Evolutionary conservation across 1,284 basidiomycete species (phyloP), one percentile per base, ranked within the genome.

Genomic region (Lignosus rhinocerotis): DNA sequence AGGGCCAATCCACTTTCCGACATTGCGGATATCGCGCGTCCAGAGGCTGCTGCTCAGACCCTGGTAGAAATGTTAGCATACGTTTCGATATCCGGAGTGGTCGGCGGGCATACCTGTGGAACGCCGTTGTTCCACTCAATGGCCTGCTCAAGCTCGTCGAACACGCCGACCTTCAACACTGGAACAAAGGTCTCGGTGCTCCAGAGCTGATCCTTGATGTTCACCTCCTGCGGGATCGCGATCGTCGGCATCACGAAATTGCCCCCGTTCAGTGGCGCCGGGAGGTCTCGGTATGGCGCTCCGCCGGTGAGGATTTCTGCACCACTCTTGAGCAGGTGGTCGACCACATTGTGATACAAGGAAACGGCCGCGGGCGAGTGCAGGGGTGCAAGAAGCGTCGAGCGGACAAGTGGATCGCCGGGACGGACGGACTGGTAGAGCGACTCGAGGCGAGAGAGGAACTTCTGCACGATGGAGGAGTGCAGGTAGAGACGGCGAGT

Each of bases 91-190:
- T 6, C n/a, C 36, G 14, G 12, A 43, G 14, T 25, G 46, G 14
- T 17, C 2, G 9, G 25, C 6, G 38, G 9, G n/a, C 25, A 36
- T 45, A 69, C 67, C 76, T 95, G 95, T 9, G 92, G 91, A 31
- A 98, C 96, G 31, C 82, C 80, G 74, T 98, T 98, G 75, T 98
- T 98, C 86, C 93, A 90, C 69, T 79, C 79, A 70, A 98, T 96
- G 9, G 94, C 96, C 74, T 97, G 83, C 66, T 95, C 92, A 19
- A 98, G 78, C 57, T 92, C 87, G 66, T 95, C 92, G 72, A 97
- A 98, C 53, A 93, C 78, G n/a, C 87, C 88, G 12, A 93, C 92
- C 68, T 91, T 92, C 62, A 97, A 76, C 53, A 97, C 86, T 5
- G 94, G 93, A 9, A 91, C 92, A 73, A 95, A 96, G 2, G 87